Evolutionary conservation across 495 filamentous ascomycete genomes (phyloP).

Genomic region (Apiosordaria backusii): DNA sequence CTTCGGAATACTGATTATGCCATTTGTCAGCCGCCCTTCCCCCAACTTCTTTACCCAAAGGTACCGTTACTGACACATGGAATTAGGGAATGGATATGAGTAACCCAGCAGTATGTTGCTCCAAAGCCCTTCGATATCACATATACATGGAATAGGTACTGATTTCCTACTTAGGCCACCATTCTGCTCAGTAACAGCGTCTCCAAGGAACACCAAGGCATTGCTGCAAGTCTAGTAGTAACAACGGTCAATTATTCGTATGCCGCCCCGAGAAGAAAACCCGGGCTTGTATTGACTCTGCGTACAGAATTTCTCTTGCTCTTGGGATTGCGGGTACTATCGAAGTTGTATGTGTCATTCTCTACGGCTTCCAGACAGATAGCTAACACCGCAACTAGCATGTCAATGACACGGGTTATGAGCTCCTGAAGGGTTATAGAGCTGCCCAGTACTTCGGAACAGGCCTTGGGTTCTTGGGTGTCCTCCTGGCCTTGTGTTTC

Average conservation of each 20-base stretch:
- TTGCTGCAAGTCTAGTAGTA: constrained; percentile 44
- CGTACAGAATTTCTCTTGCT: constrained; percentile 35
- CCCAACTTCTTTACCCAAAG: neutral
- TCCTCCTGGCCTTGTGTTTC: constrained; percentile 32
- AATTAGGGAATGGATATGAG: constrained; percentile 45
- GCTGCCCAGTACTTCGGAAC: constrained; percentile 57
- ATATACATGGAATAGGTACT: constrained; percentile 17
- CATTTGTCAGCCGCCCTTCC: constrained; percentile 39
- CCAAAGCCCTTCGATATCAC: neutral
- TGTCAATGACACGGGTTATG: constrained; percentile 23
- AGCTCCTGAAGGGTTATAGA: constrained; percentile 50
- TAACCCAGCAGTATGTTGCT: constrained; percentile 25
- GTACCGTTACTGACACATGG: neutral
- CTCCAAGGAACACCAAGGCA: constrained; percentile 58
- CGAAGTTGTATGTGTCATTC: constrained; percentile 21
- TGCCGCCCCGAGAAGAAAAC: neutral
- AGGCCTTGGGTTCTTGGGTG: constrained; percentile 49
- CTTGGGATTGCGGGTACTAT: constrained; percentile 47
- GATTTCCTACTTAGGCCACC: constrained; percentile 31
- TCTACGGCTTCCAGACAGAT: neutral
- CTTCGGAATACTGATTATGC: constrained; percentile 52
- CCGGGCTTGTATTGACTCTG: neutral
- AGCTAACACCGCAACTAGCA: constrained; percentile 14
- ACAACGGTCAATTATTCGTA: constrained; percentile 43
- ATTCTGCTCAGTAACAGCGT: constrained; percentile 58